Base-by-base conservation (phyloP, 2,329 filamentous ascomycete species). In the Ambrosiella xylebori region DNA sequence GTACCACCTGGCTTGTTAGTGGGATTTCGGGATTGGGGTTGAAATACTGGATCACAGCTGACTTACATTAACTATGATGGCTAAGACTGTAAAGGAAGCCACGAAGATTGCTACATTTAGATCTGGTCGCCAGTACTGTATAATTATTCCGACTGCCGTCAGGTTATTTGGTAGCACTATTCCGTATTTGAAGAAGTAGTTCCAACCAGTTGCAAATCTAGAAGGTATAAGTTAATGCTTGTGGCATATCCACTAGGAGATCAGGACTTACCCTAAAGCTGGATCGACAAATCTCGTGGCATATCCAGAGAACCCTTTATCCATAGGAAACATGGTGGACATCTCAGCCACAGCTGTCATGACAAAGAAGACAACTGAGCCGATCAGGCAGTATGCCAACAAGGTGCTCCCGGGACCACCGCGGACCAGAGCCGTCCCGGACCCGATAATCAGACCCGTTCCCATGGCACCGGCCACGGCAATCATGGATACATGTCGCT, bases 301-400 rank as follows among this genome's bases (percentile, higher is more conserved):
- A 36, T 67, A 68, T 1, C 66, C 66, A 5, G 59, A 57, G 51
- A 68, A 68, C 0, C 65, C 64, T 53, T 66, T 65, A 13, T 65
- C 62, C 58, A 65, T 64, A 0, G 65, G 66, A 2, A 67, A 49
- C 11, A 63, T 64, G 0, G 66, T 59, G 1, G 65, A 64, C 65
- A 68, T 68, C 61, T 71, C 69, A 11, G 68, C 69, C n/a, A 71
- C 62, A 7, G 66, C 66, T 12, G 69, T 68, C 74, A 81, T 81
- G 64, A 79, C 76, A 17, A 74, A 75, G 66, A 73, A 80, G 19
- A 81, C 75, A 52, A 79, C 71, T 3, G 73, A 64, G 59, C 69
- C 72, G 63, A 76, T 63, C 64, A 76, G 41, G n/a, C 67, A 50
- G 57, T 73, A 74, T 2, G 67, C 68, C 56, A 74, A 68, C 0